These are phyloP conservation scores for Silene latifolia DNA, from an alignment of 148 eudicot species.

Conservation along the genomic window DNA sequence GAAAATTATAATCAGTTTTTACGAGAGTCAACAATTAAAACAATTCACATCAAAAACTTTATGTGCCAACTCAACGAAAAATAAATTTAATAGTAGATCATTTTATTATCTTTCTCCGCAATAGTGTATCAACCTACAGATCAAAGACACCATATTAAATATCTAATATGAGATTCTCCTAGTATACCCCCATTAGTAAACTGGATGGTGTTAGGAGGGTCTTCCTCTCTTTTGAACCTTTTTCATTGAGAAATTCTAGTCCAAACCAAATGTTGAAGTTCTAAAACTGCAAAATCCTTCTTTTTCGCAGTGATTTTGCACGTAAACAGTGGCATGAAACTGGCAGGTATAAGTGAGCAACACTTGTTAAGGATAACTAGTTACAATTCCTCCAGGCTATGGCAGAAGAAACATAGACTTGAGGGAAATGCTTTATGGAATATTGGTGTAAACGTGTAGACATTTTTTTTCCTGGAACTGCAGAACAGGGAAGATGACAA, in stretches of 20 bases:
- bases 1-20: neutral
- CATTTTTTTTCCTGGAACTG: neutral
- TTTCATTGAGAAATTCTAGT: neutral
- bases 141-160: neutral
- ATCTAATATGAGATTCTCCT: neutral
- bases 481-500: neutral
- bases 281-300: neutral
- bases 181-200: neutral
- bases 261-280: constrained; percentile 2
- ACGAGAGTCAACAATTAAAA: neutral
- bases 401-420: neutral
- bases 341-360: neutral
- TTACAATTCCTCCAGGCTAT: neutral
- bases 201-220: neutral
- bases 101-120: neutral
- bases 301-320: neutral
- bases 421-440: neutral
- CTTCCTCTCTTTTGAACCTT: neutral
- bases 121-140: neutral
- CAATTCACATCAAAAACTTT: neutral
- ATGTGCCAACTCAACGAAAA: neutral
- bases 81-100: neutral
- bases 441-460: neutral
- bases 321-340: neutral
- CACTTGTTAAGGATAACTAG: neutral